phyloP scores from a whole-genome alignment of 2,329 filamentous ascomycete genomes.

The Exserohilum turcica region DNA sequence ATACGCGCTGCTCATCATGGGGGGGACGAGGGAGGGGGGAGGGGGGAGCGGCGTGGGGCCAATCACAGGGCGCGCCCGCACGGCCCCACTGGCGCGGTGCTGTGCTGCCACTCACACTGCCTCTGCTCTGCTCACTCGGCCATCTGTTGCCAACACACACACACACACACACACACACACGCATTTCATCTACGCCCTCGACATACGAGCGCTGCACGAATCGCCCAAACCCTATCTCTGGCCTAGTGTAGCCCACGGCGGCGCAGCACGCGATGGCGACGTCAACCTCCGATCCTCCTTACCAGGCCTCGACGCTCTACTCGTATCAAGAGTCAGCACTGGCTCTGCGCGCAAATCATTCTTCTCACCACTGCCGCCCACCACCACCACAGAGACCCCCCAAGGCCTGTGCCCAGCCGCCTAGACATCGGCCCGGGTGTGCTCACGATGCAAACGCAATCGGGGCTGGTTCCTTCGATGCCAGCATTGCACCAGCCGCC shows the following conservation, averaged over 20 bases:
- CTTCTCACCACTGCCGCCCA: background rate
- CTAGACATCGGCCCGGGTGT: background rate
- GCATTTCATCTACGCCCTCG: too few species aligned
- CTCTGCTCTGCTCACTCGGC: background rate
- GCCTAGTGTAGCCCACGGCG: background rate
- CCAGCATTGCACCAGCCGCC: slow-evolving; percentile 6
- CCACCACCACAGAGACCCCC: too few species aligned
- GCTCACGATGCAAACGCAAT: background rate
- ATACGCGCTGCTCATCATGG: slow-evolving; percentile 5
- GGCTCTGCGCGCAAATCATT: background rate
- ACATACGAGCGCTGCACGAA: background rate
- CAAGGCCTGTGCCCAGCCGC: background rate
- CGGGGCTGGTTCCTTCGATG: background rate
- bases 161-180: too few species aligned
- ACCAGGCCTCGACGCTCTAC: slow-evolving; percentile 5
- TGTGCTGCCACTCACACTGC: slow-evolving; percentile 1
- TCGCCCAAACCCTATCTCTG: background rate
- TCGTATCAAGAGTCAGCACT: slow-evolving; percentile 11
- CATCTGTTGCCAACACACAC: too few species aligned
- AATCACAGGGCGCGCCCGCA: slow-evolving; percentile 11
- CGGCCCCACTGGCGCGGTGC: background rate
- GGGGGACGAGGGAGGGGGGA: too few species aligned
- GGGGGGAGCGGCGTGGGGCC: background rate
- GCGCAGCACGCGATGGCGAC: background rate
- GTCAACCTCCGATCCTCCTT: slow-evolving; percentile 2